phyloP scores from a whole-genome alignment of 2,329 filamentous ascomycete species.

The Ophiostoma tasmaniense region DNA sequence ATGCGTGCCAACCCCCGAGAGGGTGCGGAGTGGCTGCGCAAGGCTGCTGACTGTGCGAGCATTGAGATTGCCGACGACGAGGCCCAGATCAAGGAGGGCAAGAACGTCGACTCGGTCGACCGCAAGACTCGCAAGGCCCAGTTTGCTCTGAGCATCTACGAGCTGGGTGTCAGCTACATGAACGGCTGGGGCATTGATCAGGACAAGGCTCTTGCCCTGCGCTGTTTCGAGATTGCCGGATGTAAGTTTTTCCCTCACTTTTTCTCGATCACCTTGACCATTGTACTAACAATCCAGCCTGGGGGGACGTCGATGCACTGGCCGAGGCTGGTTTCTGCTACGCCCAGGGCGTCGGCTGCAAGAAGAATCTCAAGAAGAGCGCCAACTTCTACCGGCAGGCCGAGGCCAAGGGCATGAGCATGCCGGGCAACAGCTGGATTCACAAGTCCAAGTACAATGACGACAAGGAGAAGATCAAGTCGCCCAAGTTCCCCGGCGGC shows the following conservation, averaged over 20 bases:
- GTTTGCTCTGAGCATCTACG: conserved; percentile 91
- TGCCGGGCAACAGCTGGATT: conserved; percentile 99
- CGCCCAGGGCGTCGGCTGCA: conserved; percentile 83
- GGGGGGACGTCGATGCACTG: conserved; percentile 91
- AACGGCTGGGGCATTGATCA: conserved; percentile 97
- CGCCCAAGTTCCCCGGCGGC: conserved; percentile 20
- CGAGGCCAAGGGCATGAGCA: conserved; percentile 87
- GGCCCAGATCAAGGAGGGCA: conserved; percentile 52
- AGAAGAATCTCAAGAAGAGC: conserved; percentile 92
- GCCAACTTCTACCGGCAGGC: conserved; percentile 85
- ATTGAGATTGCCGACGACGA: conserved; percentile 79
- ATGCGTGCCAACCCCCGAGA: conserved; percentile 89
- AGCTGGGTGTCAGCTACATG: conserved; percentile 92
- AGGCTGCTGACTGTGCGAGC: conserved; percentile 76
- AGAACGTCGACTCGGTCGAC: conserved; percentile 57
- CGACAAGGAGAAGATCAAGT: conserved; percentile 39
- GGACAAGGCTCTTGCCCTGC: conserved; percentile 76
- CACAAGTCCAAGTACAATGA: conserved; percentile 91
- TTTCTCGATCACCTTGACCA: neutral
- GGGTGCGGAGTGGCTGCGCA: conserved; percentile 84
- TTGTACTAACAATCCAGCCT: conserved; percentile 41
- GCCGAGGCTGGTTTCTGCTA: conserved; percentile 96
- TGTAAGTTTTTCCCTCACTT: conserved; percentile 41
- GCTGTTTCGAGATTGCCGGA: conserved; percentile 94
- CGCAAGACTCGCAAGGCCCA: conserved; percentile 81